These are phyloP conservation scores for Xylaria polymorpha DNA, from an alignment of 2,329 filamentous ascomycete genomes.

Conservation along the genomic window DNA sequence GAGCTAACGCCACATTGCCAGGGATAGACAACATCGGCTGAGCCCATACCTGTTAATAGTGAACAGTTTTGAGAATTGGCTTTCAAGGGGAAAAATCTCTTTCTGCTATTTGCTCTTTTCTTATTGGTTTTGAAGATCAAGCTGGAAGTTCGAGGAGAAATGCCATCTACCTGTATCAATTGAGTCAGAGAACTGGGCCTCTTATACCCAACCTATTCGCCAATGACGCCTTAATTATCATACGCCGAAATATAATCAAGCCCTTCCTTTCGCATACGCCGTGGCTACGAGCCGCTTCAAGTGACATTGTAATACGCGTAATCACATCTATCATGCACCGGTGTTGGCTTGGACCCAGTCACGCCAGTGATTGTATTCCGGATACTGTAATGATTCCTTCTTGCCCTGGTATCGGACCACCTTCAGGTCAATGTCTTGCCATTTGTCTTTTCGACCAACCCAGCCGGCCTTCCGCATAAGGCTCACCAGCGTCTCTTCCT, in stretches of 20 bases:
- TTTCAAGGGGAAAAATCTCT: background rate
- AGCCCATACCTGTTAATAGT: background rate
- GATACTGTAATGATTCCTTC: slow-evolving; percentile 76
- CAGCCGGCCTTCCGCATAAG: slow-evolving; percentile 96
- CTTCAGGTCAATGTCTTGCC: slow-evolving; percentile 82
- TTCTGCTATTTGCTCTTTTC: slow-evolving; percentile 15
- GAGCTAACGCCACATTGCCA: background rate
- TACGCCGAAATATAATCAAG: slow-evolving; percentile 9
- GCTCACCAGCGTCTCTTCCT: slow-evolving; percentile 89
- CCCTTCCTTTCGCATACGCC: slow-evolving; percentile 13
- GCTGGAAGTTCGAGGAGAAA: slow-evolving; percentile 20
- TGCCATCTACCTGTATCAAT: slow-evolving; percentile 43
- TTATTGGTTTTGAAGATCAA: slow-evolving; percentile 29
- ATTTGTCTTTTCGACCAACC: slow-evolving; percentile 81
- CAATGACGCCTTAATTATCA: slow-evolving; percentile 27
- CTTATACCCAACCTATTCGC: slow-evolving; percentile 22
- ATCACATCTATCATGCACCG: slow-evolving; percentile 39
- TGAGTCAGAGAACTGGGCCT: slow-evolving; percentile 11
- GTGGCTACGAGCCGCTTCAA: slow-evolving; percentile 24
- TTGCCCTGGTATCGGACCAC: slow-evolving; percentile 89
- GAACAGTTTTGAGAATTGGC: background rate
- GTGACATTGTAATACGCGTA: slow-evolving; percentile 3
- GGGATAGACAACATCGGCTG: background rate
- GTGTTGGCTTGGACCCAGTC: slow-evolving; percentile 69
- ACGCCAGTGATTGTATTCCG: slow-evolving; percentile 83